A percentile compares a stretch with the other conserved stretches of the same genome.
phyloP scores from a whole-genome alignment of 2,329 filamentous ascomycete species.

The Xylariaceae sp. region DNA sequence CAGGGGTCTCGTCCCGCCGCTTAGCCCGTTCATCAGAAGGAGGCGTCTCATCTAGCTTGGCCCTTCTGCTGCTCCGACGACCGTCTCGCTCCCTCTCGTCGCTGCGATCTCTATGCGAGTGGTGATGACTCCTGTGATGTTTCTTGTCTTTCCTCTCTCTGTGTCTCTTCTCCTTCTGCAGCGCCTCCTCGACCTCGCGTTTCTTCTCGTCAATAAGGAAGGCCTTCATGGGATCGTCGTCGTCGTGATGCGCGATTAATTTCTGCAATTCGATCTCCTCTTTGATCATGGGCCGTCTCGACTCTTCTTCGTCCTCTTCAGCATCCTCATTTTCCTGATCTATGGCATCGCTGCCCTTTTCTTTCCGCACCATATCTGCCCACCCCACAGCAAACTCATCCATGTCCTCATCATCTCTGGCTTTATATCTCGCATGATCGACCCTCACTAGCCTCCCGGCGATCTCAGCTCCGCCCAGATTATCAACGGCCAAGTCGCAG shows the following conservation, averaged over 20 bases:
- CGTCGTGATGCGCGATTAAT: constrained; percentile 76
- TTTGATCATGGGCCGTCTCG: constrained; percentile 60
- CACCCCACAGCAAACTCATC: constrained; percentile 57
- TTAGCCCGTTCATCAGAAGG: constrained; percentile 18
- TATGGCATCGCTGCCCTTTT: constrained; percentile 39
- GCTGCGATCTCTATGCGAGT: constrained; percentile 33
- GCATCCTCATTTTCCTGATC: constrained; percentile 36
- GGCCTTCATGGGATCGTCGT: constrained; percentile 96
- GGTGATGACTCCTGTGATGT: constrained; percentile 45
- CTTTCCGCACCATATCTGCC: constrained; percentile 55
- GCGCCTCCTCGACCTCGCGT: constrained; percentile 73
- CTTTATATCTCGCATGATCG: constrained; percentile 90
- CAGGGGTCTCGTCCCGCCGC: constrained; percentile 27
- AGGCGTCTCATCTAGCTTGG: constrained; percentile 37
- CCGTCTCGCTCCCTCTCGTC: constrained; percentile 15
- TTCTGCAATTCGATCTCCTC: constrained; percentile 78
- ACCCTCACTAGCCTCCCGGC: constrained; percentile 78
- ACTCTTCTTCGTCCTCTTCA: constrained; percentile 40
- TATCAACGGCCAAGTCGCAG: constrained; percentile 93
- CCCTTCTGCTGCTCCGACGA: constrained; percentile 28
- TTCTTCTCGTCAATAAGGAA: constrained; percentile 89
- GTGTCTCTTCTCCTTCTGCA: constrained; percentile 46
- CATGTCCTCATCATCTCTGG: constrained; percentile 70
- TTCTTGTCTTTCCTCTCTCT: constrained; percentile 45
- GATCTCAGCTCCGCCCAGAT: constrained; percentile 81